Evolutionary conservation across 768 basidiomycete genomes (phyloP), one percentile per base, ranked within the genome.

Genomic region (Chalciporus pseudorubinellus): DNA sequence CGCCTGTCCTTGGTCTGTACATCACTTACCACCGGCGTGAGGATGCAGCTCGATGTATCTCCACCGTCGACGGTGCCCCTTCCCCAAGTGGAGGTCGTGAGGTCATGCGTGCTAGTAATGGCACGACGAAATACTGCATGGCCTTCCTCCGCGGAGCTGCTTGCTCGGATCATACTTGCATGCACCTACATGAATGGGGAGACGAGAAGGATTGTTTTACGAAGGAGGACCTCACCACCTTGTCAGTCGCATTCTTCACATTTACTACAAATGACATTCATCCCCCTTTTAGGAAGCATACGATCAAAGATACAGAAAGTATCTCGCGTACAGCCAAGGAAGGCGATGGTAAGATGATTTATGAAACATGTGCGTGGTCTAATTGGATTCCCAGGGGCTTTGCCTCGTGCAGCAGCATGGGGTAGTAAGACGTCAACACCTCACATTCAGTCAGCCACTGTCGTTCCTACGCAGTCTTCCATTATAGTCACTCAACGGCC

Each of bases 61-160:
- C 84, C 21, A 92, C 93, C 13, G 88, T 98, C 21, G 97, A 99
- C 70, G 95, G 97, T 3, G 84, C 90, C 21, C 76, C 86, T 19
- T 91, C 93, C 13, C 93, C 95, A n/a, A 84, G 87, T 13, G 93
- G 92, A 42, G 87, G 89, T 31, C 84, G 87, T 19, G 89, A 95
- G 53, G 78, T 91, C 39, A 87, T 99, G 83, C 81, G 92, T 54
- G 95, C 94, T 16, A 95, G 92, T 64, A 87, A 92, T 67, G 97
- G 97, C 22, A 98, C 95, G 14, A 95, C 95, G 28, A 92, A 97
- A 69, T 99, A 99, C 63, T 99, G 97, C 72, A 94, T 98, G 83
- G 78, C 85, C 4, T 98, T 97, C 68, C 79, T 99, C 54, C 88
- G 95, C 38, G 85, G 91, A 18, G 78, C 81, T 31, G 78, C 78